These are phyloP conservation scores for Psilocybe subaeruginosa DNA, from an alignment of 768 basidiomycete genomes.

Conservation along the genomic window DNA sequence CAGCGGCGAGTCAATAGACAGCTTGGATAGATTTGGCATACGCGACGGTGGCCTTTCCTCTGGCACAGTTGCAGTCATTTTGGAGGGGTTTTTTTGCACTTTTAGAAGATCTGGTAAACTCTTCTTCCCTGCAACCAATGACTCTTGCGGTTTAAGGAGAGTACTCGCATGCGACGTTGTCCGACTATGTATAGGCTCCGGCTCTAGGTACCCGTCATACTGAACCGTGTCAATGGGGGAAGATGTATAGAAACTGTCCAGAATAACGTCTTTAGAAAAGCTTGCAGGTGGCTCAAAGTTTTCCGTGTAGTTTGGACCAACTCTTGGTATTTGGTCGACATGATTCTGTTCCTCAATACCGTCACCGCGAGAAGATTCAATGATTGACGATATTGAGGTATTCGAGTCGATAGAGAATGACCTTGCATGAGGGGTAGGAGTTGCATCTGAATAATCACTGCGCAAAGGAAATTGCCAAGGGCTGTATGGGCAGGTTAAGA, in stretches of 20 bases:
- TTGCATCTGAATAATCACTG: conserved; percentile 37
- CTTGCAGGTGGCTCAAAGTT: conserved; percentile 6
- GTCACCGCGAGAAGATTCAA: conserved; percentile 35
- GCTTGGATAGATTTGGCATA: background rate
- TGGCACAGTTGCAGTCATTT: conserved; percentile 9
- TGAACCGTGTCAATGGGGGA: conserved; percentile 18
- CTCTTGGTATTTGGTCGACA: background rate
- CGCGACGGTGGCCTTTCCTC: conserved; percentile 11
- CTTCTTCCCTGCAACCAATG: conserved; percentile 61
- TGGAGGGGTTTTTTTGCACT: conserved; percentile 13
- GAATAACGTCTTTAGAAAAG: background rate
- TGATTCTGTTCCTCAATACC: conserved; percentile 16
- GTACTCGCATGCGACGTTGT: conserved; percentile 37
- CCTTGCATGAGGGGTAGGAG: conserved; percentile 53
- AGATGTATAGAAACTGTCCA: conserved; percentile 16
- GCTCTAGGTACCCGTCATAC: conserved; percentile 14
- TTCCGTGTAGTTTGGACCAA: conserved; percentile 1
- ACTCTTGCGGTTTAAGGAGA: conserved; percentile 25
- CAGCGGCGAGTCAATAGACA: conserved; percentile 7
- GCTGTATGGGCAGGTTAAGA: conserved; percentile 3
- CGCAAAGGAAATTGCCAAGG: conserved; percentile 44
- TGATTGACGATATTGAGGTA: conserved; percentile 51
- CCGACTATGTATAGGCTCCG: conserved; percentile 55
- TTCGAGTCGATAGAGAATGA: conserved; percentile 67
- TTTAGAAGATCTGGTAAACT: conserved; percentile 82